Evolutionary conservation across 169 alveolate species (phyloP), one percentile per base, ranked within the genome.

Genomic region (Cyclospora cayetanensis): DNA sequence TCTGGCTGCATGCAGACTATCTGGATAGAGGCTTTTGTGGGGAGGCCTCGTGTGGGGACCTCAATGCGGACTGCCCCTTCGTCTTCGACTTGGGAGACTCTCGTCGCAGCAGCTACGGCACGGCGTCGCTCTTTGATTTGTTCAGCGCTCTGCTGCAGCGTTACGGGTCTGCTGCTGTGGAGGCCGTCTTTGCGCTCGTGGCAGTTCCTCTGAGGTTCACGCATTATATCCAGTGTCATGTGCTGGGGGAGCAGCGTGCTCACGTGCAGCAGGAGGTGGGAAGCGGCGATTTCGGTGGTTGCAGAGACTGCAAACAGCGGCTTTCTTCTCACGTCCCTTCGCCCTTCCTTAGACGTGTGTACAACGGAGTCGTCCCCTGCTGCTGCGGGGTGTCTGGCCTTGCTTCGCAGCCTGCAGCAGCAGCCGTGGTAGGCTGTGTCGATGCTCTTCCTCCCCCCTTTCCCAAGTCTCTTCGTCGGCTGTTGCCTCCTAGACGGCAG

Each of bases 111-210:
- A 41, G 53, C 42, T 82, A 46, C 90, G 60, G 76, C n/a, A 52
- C 90, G 0, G 15, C 55, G 15, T 82, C 90, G 4, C 90, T 82
- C 37, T 68, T 82, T 27, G 90, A 55, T 31, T 55, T 82, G 76
- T 82, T 82, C 77, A 82, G 25, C 41, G 60, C 77, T 37, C 60
- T 82, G 76, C 90, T 82, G 22, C 76, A 66, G 20, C 50, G 90
- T 22, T 82, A 82, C 41, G 90, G 90, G 25, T 76, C 77, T 12
- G 90, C 90, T 22, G 90, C 90, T 1, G 90, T 82, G 31, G 90
- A 82, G 63, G 52, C 76, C 31, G 90, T 82, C 72, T 82, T 34
- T 29, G 90, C 90, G 15, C 39, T 68, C 79, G 79, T 68, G 65
- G 53, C 90, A 52, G 90, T 82, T 31, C 60, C 68, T 22, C 46